Conservation (phyloP, 345 rosid genomes). For the Acer negundo region DNA sequence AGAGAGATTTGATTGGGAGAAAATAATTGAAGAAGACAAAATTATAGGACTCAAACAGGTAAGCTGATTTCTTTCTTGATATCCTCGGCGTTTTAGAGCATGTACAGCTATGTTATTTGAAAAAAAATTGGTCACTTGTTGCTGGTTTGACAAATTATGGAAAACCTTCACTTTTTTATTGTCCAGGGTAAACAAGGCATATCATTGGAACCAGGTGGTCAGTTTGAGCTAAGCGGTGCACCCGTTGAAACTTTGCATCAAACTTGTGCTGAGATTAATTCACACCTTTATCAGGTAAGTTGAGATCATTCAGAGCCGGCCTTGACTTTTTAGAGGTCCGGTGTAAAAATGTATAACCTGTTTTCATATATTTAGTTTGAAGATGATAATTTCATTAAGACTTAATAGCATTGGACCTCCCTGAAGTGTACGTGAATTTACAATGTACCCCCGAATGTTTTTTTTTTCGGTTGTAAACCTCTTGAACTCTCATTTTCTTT, state of each 20-base stretch:
- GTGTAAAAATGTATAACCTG: too few species aligned
- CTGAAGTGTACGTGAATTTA: too few species aligned
- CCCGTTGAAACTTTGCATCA: conserved; percentile 99
- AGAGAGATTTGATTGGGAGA: conserved; percentile 99
- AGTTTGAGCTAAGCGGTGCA: conserved; percentile 98
- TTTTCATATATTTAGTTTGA: too few species aligned
- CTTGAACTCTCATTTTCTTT: too few species aligned
- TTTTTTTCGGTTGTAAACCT: too few species aligned
- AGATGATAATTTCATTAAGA: too few species aligned
- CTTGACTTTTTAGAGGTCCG: too few species aligned
- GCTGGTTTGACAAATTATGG: background rate
- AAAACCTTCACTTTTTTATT: conserved; percentile 23
- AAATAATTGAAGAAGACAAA: conserved; percentile 83
- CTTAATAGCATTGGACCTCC: too few species aligned
- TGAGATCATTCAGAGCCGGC: too few species aligned
- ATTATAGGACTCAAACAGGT: conserved; percentile 98
- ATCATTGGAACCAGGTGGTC: conserved; percentile 99
- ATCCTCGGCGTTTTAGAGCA: background rate
- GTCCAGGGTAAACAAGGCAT: conserved; percentile 95
- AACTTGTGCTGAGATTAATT: conserved; percentile 98
- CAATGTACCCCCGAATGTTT: too few species aligned
- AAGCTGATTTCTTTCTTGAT: conserved; percentile 12
- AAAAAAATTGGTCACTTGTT: background rate
- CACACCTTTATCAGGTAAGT: conserved; percentile 95
- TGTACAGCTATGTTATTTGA: too few species aligned